Evolutionary conservation across 257 asterid genomes (phyloP).

Genomic region (Nyctanthes arbortristis): DNA sequence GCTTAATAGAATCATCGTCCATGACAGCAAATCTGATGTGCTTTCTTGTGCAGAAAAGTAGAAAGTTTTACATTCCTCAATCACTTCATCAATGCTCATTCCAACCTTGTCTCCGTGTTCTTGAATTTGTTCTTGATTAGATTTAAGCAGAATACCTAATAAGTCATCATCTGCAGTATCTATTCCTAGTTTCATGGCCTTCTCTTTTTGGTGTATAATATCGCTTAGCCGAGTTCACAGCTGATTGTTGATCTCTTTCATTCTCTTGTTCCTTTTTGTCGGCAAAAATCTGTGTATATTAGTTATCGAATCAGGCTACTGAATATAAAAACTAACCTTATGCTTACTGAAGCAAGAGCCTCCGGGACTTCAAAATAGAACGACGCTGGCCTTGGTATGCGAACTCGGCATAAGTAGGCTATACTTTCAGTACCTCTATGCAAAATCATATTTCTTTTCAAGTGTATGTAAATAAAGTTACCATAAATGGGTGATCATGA

Average conservation of each 20-base stretch:
- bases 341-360: neutral
- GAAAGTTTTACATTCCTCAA: slow-evolving; percentile 59
- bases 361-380: too few relatives aligned
- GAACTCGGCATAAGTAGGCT: too few relatives aligned
- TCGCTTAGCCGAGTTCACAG: slow-evolving; percentile 27
- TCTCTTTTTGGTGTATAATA: slow-evolving; percentile 30
- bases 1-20: slow-evolving; percentile 55
- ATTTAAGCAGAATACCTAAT: slow-evolving; percentile 34
- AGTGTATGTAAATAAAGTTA: too few relatives aligned
- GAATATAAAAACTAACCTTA: neutral
- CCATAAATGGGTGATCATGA: too few relatives aligned
- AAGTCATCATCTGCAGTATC: slow-evolving; percentile 32
- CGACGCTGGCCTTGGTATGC: too few relatives aligned
- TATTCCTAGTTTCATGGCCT: slow-evolving; percentile 26
- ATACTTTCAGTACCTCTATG: too few relatives aligned
- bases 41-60: slow-evolving; percentile 60
- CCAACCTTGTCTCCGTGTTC: slow-evolving; percentile 42
- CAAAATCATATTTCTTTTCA: too few relatives aligned
- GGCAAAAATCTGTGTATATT: slow-evolving; percentile 33
- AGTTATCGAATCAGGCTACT: neutral
- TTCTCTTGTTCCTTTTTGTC: slow-evolving; percentile 45
- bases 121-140: slow-evolving; percentile 38
- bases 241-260: slow-evolving; percentile 38
- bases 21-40: slow-evolving; percentile 41
- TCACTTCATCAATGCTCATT: slow-evolving; percentile 49